Evolutionary conservation across 2,329 filamentous ascomycete species (phyloP).

Genomic region (Aspergillus sp.): DNA sequence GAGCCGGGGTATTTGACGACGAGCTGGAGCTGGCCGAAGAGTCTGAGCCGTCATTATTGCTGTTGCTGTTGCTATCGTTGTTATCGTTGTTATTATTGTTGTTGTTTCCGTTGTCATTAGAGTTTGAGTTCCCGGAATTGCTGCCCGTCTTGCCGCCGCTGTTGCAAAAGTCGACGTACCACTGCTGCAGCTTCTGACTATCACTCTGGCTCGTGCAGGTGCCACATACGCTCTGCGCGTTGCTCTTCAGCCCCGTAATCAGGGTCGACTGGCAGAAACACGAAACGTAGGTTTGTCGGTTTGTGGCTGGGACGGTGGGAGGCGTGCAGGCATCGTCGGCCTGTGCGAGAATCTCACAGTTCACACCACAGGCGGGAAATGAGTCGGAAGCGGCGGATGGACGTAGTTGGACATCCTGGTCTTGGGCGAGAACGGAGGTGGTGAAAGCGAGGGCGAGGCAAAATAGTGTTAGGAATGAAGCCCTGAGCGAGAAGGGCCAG

Average conservation of each 20-base stretch:
- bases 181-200: slow-evolving; percentile 61
- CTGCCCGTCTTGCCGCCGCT: slow-evolving; percentile 43
- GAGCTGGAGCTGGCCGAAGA: too few species aligned
- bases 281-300: slow-evolving; percentile 56
- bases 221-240: slow-evolving; percentile 60
- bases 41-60: slow-evolving; percentile 14
- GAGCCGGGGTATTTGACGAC: background rate
- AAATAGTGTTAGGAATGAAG: slow-evolving; percentile 10
- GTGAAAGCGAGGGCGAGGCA: slow-evolving; percentile 20
- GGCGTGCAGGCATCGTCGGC: slow-evolving; percentile 72
- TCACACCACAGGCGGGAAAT: slow-evolving; percentile 63
- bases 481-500: slow-evolving; percentile 10
- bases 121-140: slow-evolving; percentile 17
- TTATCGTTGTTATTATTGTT: slow-evolving; percentile 11
- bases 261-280: slow-evolving; percentile 72
- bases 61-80: slow-evolving; percentile 20
- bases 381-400: slow-evolving; percentile 40
- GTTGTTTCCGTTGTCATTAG: slow-evolving; percentile 21
- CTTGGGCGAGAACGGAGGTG: slow-evolving; percentile 19
- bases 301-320: slow-evolving; percentile 50
- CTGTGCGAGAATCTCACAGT: slow-evolving; percentile 63
- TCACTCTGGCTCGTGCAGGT: slow-evolving; percentile 56
- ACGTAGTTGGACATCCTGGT: slow-evolving; percentile 27
- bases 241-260: slow-evolving; percentile 59
- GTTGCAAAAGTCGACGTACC: slow-evolving; percentile 69